A percentile compares a stretch with the other conserved stretches of the same genome.
phyloP scores from a whole-genome alignment of 805 yeast species.

The Nakazawaea ernobii region DNA sequence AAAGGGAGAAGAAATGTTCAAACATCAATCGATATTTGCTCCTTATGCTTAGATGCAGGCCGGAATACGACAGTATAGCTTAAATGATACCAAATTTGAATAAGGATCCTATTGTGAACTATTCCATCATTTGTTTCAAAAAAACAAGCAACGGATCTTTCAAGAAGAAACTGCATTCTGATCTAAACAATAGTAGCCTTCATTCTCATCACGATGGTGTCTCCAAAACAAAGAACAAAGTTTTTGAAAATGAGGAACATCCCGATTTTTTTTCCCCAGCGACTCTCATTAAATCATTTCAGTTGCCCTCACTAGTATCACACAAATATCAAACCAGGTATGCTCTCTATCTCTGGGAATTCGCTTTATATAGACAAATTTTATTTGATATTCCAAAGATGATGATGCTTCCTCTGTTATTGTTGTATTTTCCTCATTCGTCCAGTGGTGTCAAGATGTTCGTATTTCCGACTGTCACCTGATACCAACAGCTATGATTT shows the following conservation, averaged over 20 bases:
- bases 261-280: too few species aligned
- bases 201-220: too few species aligned
- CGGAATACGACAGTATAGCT: conserved; percentile 6
- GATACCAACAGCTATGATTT: background rate
- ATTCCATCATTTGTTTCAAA: background rate
- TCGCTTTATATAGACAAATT: too few species aligned
- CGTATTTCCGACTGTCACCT: background rate
- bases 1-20: background rate
- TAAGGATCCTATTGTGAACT: conserved; percentile 2
- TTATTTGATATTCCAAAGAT: too few species aligned
- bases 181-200: background rate
- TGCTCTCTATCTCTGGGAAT: too few species aligned
- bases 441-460: background rate
- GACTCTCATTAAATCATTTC: too few species aligned
- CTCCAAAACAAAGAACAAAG: too few species aligned
- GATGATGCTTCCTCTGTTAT: too few species aligned
- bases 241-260: too few species aligned
- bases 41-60: background rate
- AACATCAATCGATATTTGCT: background rate
- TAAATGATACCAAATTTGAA: background rate
- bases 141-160: background rate
- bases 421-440: too few species aligned
- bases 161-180: conserved; percentile 1
- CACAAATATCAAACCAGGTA: too few species aligned
- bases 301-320: too few species aligned